Percentiles rank a stretch among this genome's conserved stretches.
Conservation (phyloP, 2,329 filamentous ascomycete genomes). For the Ophiostoma novo-ulmi region DNA sequence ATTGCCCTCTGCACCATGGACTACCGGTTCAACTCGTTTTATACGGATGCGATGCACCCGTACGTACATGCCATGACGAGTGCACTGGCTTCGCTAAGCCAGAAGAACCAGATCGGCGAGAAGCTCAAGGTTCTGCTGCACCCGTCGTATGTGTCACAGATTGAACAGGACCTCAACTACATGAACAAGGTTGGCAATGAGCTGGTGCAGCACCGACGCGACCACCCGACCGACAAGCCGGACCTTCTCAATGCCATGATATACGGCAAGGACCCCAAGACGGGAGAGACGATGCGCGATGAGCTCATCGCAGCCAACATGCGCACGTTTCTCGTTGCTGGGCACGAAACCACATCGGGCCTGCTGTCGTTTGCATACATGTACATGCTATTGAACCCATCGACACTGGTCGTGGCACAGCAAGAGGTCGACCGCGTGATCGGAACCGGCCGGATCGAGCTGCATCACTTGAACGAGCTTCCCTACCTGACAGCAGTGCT, state of each 20-base stretch:
- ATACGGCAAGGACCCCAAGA: conserved; percentile 60
- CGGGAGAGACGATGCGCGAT: conserved; percentile 58
- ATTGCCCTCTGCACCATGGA: conserved; percentile 56
- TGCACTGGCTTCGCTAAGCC: conserved; percentile 44
- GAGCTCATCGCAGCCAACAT: conserved; percentile 63
- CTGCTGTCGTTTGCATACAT: conserved; percentile 48
- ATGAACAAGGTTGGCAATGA: conserved; percentile 56
- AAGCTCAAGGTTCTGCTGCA: conserved; percentile 33
- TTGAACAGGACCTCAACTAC: conserved; percentile 42
- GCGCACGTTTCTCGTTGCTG: conserved; percentile 46
- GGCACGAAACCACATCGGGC: conserved; percentile 53
- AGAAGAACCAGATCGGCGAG: conserved; percentile 45
- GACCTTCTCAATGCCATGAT: conserved; percentile 69
- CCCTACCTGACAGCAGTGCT: conserved; percentile 50
- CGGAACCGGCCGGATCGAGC: conserved; percentile 42
- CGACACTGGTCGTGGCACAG: conserved; percentile 43
- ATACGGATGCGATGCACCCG: conserved; percentile 60
- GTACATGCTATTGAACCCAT: conserved; percentile 47
- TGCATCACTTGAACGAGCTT: conserved; percentile 41
- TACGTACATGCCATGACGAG: conserved; percentile 64
- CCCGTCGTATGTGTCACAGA: conserved; percentile 20
- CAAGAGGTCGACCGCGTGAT: conserved; percentile 51
- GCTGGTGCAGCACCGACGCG: conserved; percentile 52
- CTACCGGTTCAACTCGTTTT: conserved; percentile 59
- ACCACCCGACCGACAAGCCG: conserved; percentile 44